Evolutionary conservation across 2,329 filamentous ascomycete species (phyloP).

Genomic region (Xylaria sp.): DNA sequence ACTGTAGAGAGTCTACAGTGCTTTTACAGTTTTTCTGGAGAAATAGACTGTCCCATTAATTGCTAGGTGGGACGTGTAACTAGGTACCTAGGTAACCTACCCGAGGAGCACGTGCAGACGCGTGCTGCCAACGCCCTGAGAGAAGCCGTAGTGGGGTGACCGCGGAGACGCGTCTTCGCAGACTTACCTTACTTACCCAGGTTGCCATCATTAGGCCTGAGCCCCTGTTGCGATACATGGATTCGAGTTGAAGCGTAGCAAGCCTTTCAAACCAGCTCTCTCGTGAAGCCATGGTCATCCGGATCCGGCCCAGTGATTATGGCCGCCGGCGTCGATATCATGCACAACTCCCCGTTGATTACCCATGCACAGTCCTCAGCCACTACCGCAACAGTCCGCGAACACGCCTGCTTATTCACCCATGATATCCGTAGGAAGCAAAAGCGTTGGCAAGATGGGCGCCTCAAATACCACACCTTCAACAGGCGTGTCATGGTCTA

Average conservation of each 20-base stretch:
- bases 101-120: conserved; percentile 35
- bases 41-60: no score
- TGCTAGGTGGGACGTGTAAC: no score
- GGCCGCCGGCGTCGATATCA: conserved; percentile 30
- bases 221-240: neutral
- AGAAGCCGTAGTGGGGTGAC: conserved; percentile 10
- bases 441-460: conserved; percentile 93
- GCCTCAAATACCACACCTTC: conserved; percentile 85
- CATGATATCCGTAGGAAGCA: conserved; percentile 84
- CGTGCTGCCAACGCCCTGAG: conserved; percentile 16
- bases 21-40: no score
- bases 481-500: conserved; percentile 92
- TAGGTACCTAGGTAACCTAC: no score
- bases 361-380: conserved; percentile 23
- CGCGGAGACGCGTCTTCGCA: conserved; percentile 10
- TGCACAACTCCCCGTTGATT: conserved; percentile 33
- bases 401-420: conserved; percentile 86
- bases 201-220: neutral
- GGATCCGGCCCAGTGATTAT: conserved; percentile 16
- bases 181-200: conserved; percentile 2
- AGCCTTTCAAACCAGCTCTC: no score
- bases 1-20: no score
- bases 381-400: conserved; percentile 69
- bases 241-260: no score
- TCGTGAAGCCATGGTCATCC: neutral